These are phyloP conservation scores for Podospora appendiculata DNA, from an alignment of 495 filamentous ascomycete genomes.

Conservation along the genomic window DNA sequence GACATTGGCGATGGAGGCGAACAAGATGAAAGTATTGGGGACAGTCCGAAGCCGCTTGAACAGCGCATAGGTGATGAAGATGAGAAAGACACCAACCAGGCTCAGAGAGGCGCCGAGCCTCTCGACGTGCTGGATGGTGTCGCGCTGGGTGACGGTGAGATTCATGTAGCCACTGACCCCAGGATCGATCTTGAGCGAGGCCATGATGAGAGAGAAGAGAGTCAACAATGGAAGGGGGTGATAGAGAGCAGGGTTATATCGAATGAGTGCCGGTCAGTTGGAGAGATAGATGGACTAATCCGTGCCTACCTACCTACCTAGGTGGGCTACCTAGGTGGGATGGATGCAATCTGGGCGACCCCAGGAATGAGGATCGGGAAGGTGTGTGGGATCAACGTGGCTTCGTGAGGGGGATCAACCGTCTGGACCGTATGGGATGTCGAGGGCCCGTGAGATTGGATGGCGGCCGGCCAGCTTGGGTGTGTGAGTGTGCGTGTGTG, in stretches of 20 bases:
- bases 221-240: slow-evolving; percentile 1
- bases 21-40: slow-evolving; percentile 77
- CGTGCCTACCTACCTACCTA: too few relatives aligned
- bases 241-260: slow-evolving; percentile 3
- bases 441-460: slow-evolving; percentile 8
- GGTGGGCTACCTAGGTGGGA: neutral
- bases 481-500: neutral
- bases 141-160: slow-evolving; percentile 18
- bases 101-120: slow-evolving; percentile 51
- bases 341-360: neutral
- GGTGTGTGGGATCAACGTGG: neutral
- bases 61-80: slow-evolving; percentile 60
- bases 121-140: slow-evolving; percentile 34
- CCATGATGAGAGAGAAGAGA: slow-evolving; percentile 11
- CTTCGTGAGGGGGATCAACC: neutral
- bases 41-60: slow-evolving; percentile 59
- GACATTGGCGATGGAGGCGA: slow-evolving; percentile 76
- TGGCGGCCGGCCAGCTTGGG: slow-evolving; percentile 1
- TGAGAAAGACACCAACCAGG: slow-evolving; percentile 57
- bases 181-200: slow-evolving; percentile 4
- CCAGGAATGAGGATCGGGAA: neutral
- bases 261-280: slow-evolving; percentile 13
- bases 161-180: slow-evolving; percentile 23
- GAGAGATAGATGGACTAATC: neutral
- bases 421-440: neutral